Evolutionary conservation across 768 basidiomycete species (phyloP).

Genomic region (Bullera alba): DNA sequence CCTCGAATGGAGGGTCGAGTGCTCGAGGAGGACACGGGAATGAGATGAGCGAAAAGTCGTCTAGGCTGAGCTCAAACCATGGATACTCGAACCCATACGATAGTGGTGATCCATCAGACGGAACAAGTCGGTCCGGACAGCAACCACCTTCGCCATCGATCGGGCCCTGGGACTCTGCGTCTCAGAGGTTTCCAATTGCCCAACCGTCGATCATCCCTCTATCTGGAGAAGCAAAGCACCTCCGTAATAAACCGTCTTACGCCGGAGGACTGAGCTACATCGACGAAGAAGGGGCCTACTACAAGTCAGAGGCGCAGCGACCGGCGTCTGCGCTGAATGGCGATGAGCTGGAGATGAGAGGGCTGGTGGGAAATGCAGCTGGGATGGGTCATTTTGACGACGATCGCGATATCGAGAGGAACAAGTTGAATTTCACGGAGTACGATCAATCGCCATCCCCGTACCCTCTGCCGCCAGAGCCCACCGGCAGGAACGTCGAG

Average conservation of each 20-base stretch:
- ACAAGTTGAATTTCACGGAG: constrained; percentile 13
- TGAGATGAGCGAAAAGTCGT: not conserved
- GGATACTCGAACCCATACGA: constrained; percentile 19
- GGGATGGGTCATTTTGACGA: constrained; percentile 7
- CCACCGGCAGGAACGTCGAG: not conserved
- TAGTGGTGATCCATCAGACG: not conserved
- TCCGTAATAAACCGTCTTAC: constrained; percentile 3
- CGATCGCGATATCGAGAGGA: not conserved
- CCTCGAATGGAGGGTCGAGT: no score
- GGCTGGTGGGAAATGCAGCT: constrained; percentile 19
- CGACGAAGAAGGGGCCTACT: constrained; percentile 36
- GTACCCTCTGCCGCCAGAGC: constrained; percentile 10
- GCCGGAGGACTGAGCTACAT: constrained; percentile 32
- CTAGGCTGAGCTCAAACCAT: not conserved
- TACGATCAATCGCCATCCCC: constrained; percentile 21
- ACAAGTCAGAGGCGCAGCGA: constrained; percentile 11
- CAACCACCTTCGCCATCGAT: constrained; percentile 18
- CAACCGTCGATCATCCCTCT: not conserved
- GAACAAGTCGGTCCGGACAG: not conserved
- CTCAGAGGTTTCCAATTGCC: constrained; percentile 15
- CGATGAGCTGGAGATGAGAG: constrained; percentile 24
- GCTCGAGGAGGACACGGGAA: not conserved
- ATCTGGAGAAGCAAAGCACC: not conserved
- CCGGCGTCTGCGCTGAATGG: constrained; percentile 10
- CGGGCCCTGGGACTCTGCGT: constrained; percentile 43